Evolutionary conservation across 2,329 filamentous ascomycete species (phyloP), one percentile per base, ranked within the genome.

Genomic region (Aspergillus brasiliensis): DNA sequence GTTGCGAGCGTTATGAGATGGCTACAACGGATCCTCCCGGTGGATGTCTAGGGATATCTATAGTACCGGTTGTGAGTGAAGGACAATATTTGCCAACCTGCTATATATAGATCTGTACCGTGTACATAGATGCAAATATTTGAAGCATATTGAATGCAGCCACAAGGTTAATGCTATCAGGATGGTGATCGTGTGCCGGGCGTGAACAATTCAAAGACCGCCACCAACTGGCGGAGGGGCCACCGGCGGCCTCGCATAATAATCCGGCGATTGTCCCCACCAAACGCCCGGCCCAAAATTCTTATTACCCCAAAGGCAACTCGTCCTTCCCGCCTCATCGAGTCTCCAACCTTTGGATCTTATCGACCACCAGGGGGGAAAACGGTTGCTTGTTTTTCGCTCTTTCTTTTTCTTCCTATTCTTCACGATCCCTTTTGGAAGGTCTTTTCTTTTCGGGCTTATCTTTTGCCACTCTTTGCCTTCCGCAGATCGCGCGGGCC

Each of bases 11-110:
- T 75, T 8, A 70, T 76, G 56, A 58, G 57, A 25, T 78, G 77
- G 77, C 64, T 78, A 63, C 69, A 72, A 28, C 65, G 65, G 5
- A 34, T 72, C 17, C 67, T 78, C 11, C 70, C 71, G 27, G 60
- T 70, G 38, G 65, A 67, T 10, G 59, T 69, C 21, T 71, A 65
- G 61, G 58, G 17, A 10, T 49, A 15, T 23, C 17, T 44, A 23
- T 19, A 23, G 6, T 23, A 23, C 23, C 19, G 5, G 19, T 21
- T 15, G 13, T 44, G 40, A 13, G 13, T 44, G 40, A 13, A 23
- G 19, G 40, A 21, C 19, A 11, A 23, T 11, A 6, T 6, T 23
- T 19, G 40, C 10, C 19, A 44, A 11, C 25, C 10, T 17, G 5
- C 25, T 48, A 28, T 28, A 48, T 27, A 27, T 48, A 48, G 44